A percentile compares a stretch with the other conserved stretches of the same genome.
phyloP scores from a whole-genome alignment of 2,329 filamentous ascomycete species.

The Claviceps quebecensis region DNA sequence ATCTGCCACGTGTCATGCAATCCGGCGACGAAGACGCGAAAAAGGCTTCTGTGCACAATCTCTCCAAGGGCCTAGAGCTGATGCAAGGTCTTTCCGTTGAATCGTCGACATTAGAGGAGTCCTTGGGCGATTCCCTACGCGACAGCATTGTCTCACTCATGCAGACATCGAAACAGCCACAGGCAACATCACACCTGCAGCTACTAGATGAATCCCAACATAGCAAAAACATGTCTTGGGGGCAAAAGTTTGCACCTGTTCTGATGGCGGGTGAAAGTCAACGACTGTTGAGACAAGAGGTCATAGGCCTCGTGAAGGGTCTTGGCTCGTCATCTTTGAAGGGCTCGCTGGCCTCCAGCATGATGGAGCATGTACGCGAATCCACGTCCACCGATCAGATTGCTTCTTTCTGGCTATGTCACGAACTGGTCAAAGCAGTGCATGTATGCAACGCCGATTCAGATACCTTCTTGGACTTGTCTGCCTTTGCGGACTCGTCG shows the following conservation, averaged over 20 bases:
- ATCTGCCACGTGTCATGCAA: conserved; percentile 72
- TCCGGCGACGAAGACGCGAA: conserved; percentile 69
- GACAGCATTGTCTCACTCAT: conserved; percentile 50
- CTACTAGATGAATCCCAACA: conserved; percentile 13
- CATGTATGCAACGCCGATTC: conserved; percentile 38
- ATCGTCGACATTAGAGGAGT: conserved; percentile 52
- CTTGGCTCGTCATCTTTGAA: conserved; percentile 45
- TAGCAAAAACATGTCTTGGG: conserved; percentile 6
- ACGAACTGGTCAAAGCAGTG: conserved; percentile 52
- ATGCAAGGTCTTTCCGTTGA: conserved; percentile 49
- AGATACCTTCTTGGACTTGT: conserved; percentile 50
- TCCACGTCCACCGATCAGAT: conserved; percentile 45
- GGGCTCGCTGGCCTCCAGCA: conserved; percentile 45
- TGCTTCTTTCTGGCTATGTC: conserved; percentile 67
- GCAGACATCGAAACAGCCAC: conserved; percentile 11
- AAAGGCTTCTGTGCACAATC: conserved; percentile 54
- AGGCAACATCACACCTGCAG: conserved; percentile 13
- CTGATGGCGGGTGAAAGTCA: conserved; percentile 54
- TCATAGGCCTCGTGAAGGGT: conserved; percentile 42
- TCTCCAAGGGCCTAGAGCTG: conserved; percentile 59
- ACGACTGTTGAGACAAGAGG: conserved; percentile 40
- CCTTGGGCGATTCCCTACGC: conserved; percentile 53
- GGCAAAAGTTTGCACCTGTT: conserved; percentile 40
- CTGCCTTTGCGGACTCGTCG: conserved; percentile 21
- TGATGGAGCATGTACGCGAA: conserved; percentile 49